phyloP scores from a whole-genome alignment of 1,284 basidiomycete species.

The Marasmius fiardii region DNA sequence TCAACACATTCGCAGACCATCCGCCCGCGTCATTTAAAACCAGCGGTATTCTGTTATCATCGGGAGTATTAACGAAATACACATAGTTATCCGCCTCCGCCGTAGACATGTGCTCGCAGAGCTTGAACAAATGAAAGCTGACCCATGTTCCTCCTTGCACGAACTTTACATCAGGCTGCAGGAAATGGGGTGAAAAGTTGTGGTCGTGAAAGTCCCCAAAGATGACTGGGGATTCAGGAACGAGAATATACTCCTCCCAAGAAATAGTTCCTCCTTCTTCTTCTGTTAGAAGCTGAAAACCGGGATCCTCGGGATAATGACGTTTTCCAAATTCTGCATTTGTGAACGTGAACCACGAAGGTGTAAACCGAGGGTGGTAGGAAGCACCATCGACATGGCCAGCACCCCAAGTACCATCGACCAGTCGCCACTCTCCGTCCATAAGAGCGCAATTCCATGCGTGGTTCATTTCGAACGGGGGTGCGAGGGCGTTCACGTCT shows the following conservation, averaged over 20 bases:
- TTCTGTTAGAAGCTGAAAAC: conserved; percentile 36
- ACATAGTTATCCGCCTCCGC: conserved; percentile 38
- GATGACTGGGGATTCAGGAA: conserved; percentile 31
- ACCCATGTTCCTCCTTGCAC: conserved; percentile 31
- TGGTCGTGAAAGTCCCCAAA: conserved; percentile 32
- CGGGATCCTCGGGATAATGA: conserved; percentile 40
- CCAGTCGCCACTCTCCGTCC: conserved; percentile 40
- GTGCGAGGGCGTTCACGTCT: conserved; percentile 27
- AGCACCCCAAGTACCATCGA: conserved; percentile 45
- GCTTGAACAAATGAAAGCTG: conserved; percentile 37
- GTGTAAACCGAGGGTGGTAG: conserved; percentile 31
- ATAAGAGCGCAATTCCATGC: conserved; percentile 44
- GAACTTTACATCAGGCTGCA: conserved; percentile 30
- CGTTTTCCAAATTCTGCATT: conserved; percentile 36
- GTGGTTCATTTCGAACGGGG: conserved; percentile 33
- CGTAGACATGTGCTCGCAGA: conserved; percentile 42
- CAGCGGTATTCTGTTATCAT: conserved; percentile 30
- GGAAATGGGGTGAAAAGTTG: conserved; percentile 29
- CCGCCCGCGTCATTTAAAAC: conserved; percentile 31
- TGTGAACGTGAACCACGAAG: conserved; percentile 37
- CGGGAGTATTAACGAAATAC: conserved; percentile 29
- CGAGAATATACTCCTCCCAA: conserved; percentile 42
- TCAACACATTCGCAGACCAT: conserved; percentile 34
- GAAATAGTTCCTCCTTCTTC: conserved; percentile 33
- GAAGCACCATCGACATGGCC: conserved; percentile 31